Base-by-base conservation (phyloP, 768 basidiomycete species). In the Boletales sp. region DNA sequence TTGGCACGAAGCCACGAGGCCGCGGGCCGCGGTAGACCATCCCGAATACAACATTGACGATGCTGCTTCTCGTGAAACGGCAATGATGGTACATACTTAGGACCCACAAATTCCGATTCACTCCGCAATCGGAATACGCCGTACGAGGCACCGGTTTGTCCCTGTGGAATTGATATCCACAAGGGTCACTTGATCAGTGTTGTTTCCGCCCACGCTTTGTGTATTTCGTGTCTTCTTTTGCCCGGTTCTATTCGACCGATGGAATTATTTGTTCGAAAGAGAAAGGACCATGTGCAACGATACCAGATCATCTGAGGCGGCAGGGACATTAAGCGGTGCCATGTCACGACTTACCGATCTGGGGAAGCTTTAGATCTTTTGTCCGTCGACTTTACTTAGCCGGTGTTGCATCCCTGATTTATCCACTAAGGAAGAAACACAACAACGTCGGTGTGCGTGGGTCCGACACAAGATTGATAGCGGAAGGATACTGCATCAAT, bases 1-100 rank as follows among this genome's bases (percentile, higher is more conserved):
- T 24, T 39, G 40, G 27, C 24, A n/a, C 40, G 51, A 19, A 46
- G 50, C n/a, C 62, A 55, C 51, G 57, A 62, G 57, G 59, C 62
- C 57, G 62, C 57, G 57, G 54, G 0, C 53, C 51, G 21, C 48
- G 47, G 62, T 45, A 38, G 50, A 45, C 30, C 24, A 2, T 34
- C 34, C 13, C 15, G 34, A 34, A 34, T 34, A 12, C 5, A 31
- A 29, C 54, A 24, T 43, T 43, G 27, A 47, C 30, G 39, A 40
- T 14, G 9, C 30, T 31, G 14, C 31, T 45, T 53, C 43, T 31
- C 35, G 52, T 47, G 36, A 40, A 43, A 38, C 31, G 40, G 37
- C 15, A 19, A 43, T 38, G 45, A 45, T 40, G 21, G 17, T 18
- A 34, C 34, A 15, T 27, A 27, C 24, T 27, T 27, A 34, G 34